Conservation (phyloP, 2,329 filamentous ascomycete species). For the Aphanoascus verrucosus region DNA sequence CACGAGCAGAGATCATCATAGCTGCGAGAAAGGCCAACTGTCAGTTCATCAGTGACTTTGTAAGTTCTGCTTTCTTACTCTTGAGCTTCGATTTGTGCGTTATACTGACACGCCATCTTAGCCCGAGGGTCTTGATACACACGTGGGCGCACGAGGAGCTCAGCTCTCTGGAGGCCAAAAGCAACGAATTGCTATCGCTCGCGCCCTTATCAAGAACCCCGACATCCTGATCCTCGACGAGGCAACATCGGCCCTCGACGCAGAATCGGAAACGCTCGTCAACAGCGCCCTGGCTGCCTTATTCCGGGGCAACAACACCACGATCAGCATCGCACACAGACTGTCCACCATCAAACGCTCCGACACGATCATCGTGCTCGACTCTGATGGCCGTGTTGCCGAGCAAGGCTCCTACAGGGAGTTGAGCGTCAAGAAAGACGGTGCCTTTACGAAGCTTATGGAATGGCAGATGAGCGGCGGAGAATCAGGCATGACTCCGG, state of each 20-base stretch:
- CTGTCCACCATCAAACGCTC: slow-evolving; percentile 93
- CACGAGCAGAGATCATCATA: slow-evolving; percentile 66
- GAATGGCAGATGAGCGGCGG: slow-evolving; percentile 95
- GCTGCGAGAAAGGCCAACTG: slow-evolving; percentile 91
- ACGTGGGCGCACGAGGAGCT: slow-evolving; percentile 81
- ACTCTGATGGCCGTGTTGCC: slow-evolving; percentile 74
- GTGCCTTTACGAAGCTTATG: slow-evolving; percentile 91
- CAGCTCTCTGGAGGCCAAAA: slow-evolving; percentile 95
- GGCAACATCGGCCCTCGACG: slow-evolving; percentile 88
- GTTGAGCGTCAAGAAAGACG: slow-evolving; percentile 60
- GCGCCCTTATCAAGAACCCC: slow-evolving; percentile 86
- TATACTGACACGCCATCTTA: slow-evolving; percentile 21
- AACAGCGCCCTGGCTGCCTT: slow-evolving; percentile 78
- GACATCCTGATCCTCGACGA: slow-evolving; percentile 96
- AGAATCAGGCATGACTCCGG: slow-evolving; percentile 37
- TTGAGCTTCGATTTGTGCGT: slow-evolving; percentile 4
- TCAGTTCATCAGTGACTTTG: slow-evolving; percentile 88
- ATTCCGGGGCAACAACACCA: slow-evolving; percentile 80
- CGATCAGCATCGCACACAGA: slow-evolving; percentile 93
- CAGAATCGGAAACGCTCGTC: slow-evolving; percentile 91
- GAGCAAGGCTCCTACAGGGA: slow-evolving; percentile 78
- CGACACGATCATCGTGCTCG: slow-evolving; percentile 86
- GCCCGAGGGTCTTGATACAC: slow-evolving; percentile 89
- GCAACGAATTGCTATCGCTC: slow-evolving; percentile 92
- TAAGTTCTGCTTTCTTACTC: slow-evolving; percentile 32